Percentiles rank a stretch among this genome's conserved stretches.
phyloP scores from a whole-genome alignment of 1,284 basidiomycete genomes.

The Rhodotorula sp. region DNA sequence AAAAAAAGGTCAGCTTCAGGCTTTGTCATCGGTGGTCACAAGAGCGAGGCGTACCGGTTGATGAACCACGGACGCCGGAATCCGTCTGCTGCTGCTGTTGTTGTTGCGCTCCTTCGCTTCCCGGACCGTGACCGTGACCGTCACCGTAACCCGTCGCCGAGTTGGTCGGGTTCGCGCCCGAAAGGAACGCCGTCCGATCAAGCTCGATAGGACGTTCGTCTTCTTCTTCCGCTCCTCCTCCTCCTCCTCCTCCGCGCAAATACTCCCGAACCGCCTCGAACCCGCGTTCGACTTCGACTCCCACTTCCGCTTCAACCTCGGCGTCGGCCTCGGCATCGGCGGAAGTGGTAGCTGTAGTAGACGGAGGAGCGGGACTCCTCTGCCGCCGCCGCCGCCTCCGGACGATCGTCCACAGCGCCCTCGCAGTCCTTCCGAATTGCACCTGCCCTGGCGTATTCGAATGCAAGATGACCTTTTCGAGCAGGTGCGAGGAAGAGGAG shows the following conservation, averaged over 20 bases:
- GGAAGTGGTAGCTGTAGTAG: too few species aligned
- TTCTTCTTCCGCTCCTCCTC: not conserved
- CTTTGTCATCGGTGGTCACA: too few species aligned
- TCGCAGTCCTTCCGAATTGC: conserved; percentile 43
- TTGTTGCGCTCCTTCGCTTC: conserved; percentile 4
- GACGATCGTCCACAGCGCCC: conserved; percentile 33
- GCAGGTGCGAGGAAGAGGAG: conserved; percentile 11
- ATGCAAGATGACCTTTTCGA: conserved; percentile 45
- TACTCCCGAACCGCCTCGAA: not conserved
- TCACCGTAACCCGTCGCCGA: too few species aligned
- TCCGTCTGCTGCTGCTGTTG: not conserved
- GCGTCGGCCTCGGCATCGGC: not conserved
- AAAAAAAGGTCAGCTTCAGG: too few species aligned
- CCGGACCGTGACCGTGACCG: too few species aligned
- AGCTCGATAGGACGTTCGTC: conserved; percentile 42
- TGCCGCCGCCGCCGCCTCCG: too few species aligned
- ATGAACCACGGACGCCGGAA: conserved; percentile 28
- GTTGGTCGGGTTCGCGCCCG: not conserved
- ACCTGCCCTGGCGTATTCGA: conserved; percentile 46
- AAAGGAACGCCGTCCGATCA: conserved; percentile 41
- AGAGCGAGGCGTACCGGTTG: conserved; percentile 36
- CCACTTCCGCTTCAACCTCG: too few species aligned
- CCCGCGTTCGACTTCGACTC: not conserved
- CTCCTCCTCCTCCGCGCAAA: not conserved
- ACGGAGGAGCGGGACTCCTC: too few species aligned